Conservation (phyloP, 2,329 filamentous ascomycete genomes). For the Ramularia endophylla region DNA sequence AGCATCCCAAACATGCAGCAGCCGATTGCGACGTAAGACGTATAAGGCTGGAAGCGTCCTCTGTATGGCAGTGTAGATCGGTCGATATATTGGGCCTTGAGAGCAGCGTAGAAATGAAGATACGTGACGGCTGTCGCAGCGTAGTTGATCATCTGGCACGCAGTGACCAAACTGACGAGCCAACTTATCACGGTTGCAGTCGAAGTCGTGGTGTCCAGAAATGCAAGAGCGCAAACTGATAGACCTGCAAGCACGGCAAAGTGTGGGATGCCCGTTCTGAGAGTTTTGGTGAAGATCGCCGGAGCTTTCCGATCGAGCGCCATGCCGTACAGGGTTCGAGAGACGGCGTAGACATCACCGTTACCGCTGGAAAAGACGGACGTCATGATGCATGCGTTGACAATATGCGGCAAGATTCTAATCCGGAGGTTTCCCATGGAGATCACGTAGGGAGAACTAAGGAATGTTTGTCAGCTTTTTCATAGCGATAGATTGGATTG, state of each 20-base stretch:
- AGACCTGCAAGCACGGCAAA: conserved; percentile 65
- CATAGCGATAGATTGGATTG: too few relatives aligned
- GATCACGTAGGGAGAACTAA: conserved; percentile 54
- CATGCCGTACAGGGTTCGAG: conserved; percentile 60
- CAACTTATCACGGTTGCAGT: conserved; percentile 63
- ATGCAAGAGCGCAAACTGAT: conserved; percentile 62
- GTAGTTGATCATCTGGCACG: conserved; percentile 69
- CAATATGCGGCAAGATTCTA: conserved; percentile 58
- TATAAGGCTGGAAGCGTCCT: conserved; percentile 61
- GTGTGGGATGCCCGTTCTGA: conserved; percentile 62
- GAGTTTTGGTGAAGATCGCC: conserved; percentile 53
- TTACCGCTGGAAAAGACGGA: conserved; percentile 64
- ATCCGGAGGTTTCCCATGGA: conserved; percentile 64
- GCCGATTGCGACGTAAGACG: conserved; percentile 58
- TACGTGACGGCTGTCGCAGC: conserved; percentile 63
- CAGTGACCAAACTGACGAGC: conserved; percentile 66
- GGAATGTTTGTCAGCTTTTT: conserved; percentile 53
- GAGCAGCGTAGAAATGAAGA: conserved; percentile 63
- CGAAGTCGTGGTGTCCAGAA: conserved; percentile 62
- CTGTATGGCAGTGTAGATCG: conserved; percentile 62
- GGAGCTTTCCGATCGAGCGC: conserved; percentile 55
- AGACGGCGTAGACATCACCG: conserved; percentile 61
- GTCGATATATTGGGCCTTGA: conserved; percentile 61
- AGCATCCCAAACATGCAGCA: conserved; percentile 67
- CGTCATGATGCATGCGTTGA: conserved; percentile 60